Evolutionary conservation across 1,284 basidiomycete genomes (phyloP).

Genomic region (Melampsora americana): DNA sequence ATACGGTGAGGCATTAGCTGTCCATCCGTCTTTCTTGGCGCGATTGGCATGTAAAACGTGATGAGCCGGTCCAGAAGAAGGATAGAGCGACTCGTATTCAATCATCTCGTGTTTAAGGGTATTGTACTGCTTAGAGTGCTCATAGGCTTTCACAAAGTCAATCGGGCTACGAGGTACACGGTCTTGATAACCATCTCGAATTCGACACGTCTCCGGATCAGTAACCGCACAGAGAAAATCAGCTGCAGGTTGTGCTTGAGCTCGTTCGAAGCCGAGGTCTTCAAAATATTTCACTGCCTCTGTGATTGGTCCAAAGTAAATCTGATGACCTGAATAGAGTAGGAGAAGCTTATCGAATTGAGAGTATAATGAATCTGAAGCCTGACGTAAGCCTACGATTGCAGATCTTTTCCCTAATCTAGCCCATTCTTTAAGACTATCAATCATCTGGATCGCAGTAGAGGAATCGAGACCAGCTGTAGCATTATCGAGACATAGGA

Average conservation of each 20-base stretch:
- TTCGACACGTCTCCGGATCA: constrained; percentile 27
- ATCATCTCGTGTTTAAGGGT: constrained; percentile 30
- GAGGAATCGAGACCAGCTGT: constrained; percentile 40
- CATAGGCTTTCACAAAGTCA: constrained; percentile 38
- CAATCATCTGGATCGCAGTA: constrained; percentile 37
- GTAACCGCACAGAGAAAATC: constrained; percentile 44
- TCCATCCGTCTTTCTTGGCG: constrained; percentile 27
- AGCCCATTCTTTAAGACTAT: constrained; percentile 39
- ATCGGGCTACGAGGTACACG: constrained; percentile 14
- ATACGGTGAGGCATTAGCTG: constrained; percentile 45
- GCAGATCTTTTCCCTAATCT: constrained; percentile 21
- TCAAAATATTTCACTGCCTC: constrained; percentile 32
- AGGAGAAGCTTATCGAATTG: constrained; percentile 39
- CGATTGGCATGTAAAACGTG: constrained; percentile 23
- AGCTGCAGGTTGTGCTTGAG: constrained; percentile 12
- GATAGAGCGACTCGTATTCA: constrained; percentile 23
- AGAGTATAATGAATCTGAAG: constrained; percentile 21
- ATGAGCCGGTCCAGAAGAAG: constrained; percentile 34
- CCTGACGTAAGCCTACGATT: constrained; percentile 30
- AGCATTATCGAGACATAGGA: constrained; percentile 41
- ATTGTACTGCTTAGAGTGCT: constrained; percentile 14
- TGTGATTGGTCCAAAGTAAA: constrained; percentile 36
- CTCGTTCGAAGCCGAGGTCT: constrained; percentile 25
- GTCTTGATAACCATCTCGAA: background rate
- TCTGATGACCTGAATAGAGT: constrained; percentile 40